Conservation (phyloP, 805 yeast genomes). For the Yarrowia hollandica region DNA sequence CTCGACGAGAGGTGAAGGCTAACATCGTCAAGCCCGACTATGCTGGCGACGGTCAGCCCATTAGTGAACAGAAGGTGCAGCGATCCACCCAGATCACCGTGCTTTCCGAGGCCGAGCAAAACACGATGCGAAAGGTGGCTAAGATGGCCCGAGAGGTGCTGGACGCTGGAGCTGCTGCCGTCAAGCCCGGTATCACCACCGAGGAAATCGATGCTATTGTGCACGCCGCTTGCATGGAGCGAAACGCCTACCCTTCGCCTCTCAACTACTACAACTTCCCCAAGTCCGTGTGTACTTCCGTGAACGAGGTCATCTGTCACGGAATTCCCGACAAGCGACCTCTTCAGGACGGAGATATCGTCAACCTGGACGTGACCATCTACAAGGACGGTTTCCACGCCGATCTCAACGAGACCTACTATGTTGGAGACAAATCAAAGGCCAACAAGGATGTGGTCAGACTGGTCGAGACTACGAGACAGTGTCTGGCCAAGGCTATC, state of each 20-base stretch:
- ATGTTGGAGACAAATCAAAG: conserved; percentile 86
- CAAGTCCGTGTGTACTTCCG: conserved; percentile 86
- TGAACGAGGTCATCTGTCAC: conserved; percentile 94
- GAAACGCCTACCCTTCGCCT: conserved; percentile 93
- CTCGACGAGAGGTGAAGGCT: conserved; percentile 69
- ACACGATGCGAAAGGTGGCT: conserved; percentile 72
- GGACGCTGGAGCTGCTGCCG: conserved; percentile 81
- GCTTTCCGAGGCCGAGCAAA: conserved; percentile 66
- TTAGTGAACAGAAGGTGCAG: conserved; percentile 71
- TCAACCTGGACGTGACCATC: conserved; percentile 84
- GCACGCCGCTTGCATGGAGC: conserved; percentile 82
- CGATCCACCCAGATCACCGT: conserved; percentile 65
- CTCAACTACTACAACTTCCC: conserved; percentile 93
- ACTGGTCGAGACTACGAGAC: conserved; percentile 89
- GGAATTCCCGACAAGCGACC: conserved; percentile 93
- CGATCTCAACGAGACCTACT: conserved; percentile 94
- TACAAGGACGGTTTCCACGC: conserved; percentile 89
- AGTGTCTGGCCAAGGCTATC: conserved; percentile 81
- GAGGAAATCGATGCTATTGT: conserved; percentile 86
- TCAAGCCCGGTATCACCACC: conserved; percentile 87
- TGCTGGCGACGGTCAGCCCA: conserved; percentile 75
- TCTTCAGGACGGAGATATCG: conserved; percentile 89
- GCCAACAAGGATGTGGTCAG: conserved; percentile 80
- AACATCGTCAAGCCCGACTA: conserved; percentile 78
- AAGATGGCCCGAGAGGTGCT: conserved; percentile 81